Base-by-base conservation (phyloP, 78 protist species). In the Tieghemostelium lacteum region DNA sequence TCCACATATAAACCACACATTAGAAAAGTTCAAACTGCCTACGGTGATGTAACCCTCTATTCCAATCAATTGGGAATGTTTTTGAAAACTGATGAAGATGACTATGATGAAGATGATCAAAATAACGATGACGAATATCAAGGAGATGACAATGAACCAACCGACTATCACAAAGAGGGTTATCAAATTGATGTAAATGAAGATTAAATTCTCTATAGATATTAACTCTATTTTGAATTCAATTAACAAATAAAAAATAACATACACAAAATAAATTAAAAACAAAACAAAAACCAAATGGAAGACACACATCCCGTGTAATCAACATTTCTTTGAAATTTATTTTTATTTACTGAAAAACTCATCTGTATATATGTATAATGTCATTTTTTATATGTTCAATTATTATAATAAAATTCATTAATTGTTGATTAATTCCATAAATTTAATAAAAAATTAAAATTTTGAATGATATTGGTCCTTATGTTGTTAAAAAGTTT, bases 41-140 rank as follows among this genome's bases (percentile, higher is more conserved):
- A 24, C n/a, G 85, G 85, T 40, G 71, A 55, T 37, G 20, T 42
- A 0, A 61, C 69, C 2, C 20, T 60, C 3, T 29, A 39, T 22
- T 60, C 66, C 33, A 76, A 45, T 33, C 73, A 76, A 50, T 52
- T 76, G 4, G 74, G 87, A 29, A 76, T 76, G 87, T 76, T 76
- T 28, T 42, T 67, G 14, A 28, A 7, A 57, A 7, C 6, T 40
- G 31, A 42, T 42, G 31, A 66, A 2, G 45, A 40, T 8, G 24
- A 42, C 36, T 19, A 66, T 14, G 45, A 67, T 12, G 31, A 64
- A 4, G 31, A 37, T 36, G 34, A 4, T 37, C n/a, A 34, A 2
- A 37, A 65, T n/a, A 22, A 36, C 2, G 29, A 45, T 36, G 55
- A 67, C 33, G 52, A 42, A 16, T 67, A 40, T 31, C n/a, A 67